Percentiles rank a stretch among this genome's conserved stretches.
phyloP scores from a whole-genome alignment of 164 flowering plant species.

The Pachysandra terminalis region DNA sequence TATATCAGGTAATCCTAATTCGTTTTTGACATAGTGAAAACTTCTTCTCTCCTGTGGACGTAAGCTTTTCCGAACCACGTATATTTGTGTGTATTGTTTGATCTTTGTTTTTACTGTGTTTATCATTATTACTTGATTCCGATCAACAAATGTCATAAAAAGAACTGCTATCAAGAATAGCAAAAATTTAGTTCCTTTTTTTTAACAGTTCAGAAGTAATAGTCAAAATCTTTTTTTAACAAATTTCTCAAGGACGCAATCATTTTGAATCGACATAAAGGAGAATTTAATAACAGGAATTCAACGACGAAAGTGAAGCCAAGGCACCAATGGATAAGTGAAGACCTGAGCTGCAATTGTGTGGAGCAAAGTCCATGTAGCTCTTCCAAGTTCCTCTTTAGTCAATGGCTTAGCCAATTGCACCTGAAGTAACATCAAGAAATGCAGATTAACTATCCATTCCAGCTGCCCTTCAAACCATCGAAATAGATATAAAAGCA shows the following conservation, averaged over 20 bases:
- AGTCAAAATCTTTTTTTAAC: no score
- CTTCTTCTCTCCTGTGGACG: no score
- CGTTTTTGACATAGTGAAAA: no score
- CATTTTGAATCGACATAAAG: not conserved
- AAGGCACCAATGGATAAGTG: not conserved
- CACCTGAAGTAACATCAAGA: slow-evolving; percentile 27
- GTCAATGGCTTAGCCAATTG: slow-evolving; percentile 56
- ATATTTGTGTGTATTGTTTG: no score
- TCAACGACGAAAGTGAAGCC: not conserved
- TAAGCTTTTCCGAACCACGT: no score
- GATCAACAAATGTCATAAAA: no score
- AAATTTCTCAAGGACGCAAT: not conserved
- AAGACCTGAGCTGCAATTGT: slow-evolving; percentile 90
- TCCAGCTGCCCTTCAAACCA: not conserved
- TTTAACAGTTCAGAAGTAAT: not conserved
- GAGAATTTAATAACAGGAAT: not conserved
- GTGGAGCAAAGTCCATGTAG: slow-evolving; percentile 97
- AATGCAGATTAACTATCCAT: not conserved
- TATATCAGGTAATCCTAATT: no score
- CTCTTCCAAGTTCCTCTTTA: slow-evolving; percentile 92
- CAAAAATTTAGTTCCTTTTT: not conserved
- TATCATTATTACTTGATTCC: no score
- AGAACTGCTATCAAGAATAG: no score
- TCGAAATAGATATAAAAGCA: not conserved
- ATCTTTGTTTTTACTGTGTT: no score